Base-by-base conservation (phyloP, 768 basidiomycete species). In the Hygrophoropsis aurantiaca region DNA sequence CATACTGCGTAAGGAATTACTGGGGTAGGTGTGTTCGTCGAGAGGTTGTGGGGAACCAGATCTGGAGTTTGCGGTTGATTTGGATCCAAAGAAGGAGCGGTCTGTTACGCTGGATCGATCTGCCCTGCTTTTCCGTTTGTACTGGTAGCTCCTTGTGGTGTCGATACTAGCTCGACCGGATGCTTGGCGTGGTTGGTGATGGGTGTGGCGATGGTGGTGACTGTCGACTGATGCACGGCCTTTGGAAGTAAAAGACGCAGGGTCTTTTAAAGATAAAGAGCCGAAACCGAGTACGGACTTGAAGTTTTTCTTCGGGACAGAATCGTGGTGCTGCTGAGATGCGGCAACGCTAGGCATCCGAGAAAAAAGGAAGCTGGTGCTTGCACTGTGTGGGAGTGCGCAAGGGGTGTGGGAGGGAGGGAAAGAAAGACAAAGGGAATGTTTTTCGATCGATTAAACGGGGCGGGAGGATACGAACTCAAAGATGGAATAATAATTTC, bases 261-360 rank as follows among this genome's bases (percentile, higher is more conserved):
- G 57, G 54, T 67, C 62, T 56, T 64, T 70, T 55, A 69, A 71
- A 42, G 68, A 68, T 39, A 64, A 47, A 44, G 70, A 47, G 57
- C 52, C 51, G 33, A 79, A 68, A 42, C 77, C 77, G 42, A 80
- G 68, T 36, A 76, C 76, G 23, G 74, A 62, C 58, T 71, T 73
- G 61, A 80, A 70, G 58, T 70, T 73, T 65, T 72, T 72, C 70
- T 69, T 75, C 44, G 69, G 61, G 26, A 67, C 56, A 38, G 47
- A 39, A 48, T 61, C 57, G 59, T 58, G 47, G 55, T 62, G 60
- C 11, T 58, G 67, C 50, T 67, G 59, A 23, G 67, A 51, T 58
- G 70, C 52, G 49, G 70, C 65, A 53, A 66, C 66, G 59, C 66
- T 72, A 62, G 67, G 74, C 74, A 75, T 76, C 49, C 74, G 72